These are phyloP conservation scores for Venturia carpophila DNA, from an alignment of 2,329 filamentous ascomycete genomes.

Conservation along the genomic window DNA sequence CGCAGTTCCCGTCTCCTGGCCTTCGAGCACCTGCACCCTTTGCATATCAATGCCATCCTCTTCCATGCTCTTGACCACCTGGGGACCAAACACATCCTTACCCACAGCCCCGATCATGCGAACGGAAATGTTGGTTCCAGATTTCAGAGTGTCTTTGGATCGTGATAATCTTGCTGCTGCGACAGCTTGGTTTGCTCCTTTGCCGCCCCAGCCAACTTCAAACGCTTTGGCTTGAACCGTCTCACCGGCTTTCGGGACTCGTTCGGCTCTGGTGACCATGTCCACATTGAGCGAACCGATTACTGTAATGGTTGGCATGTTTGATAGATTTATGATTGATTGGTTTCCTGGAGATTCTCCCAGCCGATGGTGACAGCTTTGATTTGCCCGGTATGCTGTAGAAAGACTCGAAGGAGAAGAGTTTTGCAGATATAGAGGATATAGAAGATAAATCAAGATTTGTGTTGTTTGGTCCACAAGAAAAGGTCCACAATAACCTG, in stretches of 20 bases:
- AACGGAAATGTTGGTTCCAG: slow-evolving; percentile 27
- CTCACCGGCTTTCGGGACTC: slow-evolving; percentile 77
- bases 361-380: background rate
- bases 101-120: slow-evolving; percentile 45
- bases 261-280: slow-evolving; percentile 78
- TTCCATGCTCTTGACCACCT: slow-evolving; percentile 35
- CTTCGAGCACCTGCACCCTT: slow-evolving; percentile 33
- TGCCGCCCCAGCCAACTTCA: slow-evolving; percentile 76
- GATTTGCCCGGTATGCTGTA: background rate
- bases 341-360: background rate
- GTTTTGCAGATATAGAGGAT: background rate
- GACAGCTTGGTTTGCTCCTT: slow-evolving; percentile 93
- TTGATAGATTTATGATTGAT: background rate
- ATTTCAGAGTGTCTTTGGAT: slow-evolving; percentile 29
- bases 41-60: slow-evolving; percentile 38
- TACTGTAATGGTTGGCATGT: slow-evolving; percentile 55
- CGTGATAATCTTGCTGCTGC: slow-evolving; percentile 77
- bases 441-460: background rate
- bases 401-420: background rate
- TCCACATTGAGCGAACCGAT: slow-evolving; percentile 94
- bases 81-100: slow-evolving; percentile 36
- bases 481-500: slow-evolving; percentile 6
- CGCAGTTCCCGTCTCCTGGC: slow-evolving; percentile 41
- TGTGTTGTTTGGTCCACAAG: slow-evolving; percentile 5
- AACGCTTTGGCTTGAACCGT: slow-evolving; percentile 76